Percentiles rank a stretch among this genome's conserved stretches.
Conservation (phyloP, 306 rosid species). For the Rubus idaeus region DNA sequence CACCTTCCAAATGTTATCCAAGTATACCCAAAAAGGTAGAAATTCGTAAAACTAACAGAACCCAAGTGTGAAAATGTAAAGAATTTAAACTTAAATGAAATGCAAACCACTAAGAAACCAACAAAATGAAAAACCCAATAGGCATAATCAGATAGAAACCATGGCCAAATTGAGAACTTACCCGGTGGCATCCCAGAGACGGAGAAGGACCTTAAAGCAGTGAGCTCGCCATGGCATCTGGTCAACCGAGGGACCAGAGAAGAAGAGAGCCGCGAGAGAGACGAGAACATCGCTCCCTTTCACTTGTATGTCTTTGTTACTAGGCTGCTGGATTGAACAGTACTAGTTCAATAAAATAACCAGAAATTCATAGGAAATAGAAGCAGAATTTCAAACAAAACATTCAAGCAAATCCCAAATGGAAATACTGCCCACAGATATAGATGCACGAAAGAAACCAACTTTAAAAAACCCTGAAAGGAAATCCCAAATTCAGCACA, state of each 20-base stretch:
- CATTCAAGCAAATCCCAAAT: not conserved
- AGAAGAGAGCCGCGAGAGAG: conserved; percentile 21
- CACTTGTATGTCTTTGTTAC: not conserved
- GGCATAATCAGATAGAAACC: no score
- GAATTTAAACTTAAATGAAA: not conserved
- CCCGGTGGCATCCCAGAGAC: conserved; percentile 12
- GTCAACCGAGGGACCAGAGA: conserved; percentile 18
- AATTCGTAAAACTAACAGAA: not conserved
- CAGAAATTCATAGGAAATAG: no score
- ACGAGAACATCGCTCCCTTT: conserved; percentile 24
- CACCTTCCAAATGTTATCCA: not conserved
- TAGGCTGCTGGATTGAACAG: no score
- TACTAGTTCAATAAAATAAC: no score
- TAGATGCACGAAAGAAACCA: no score
- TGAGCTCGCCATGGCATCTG: conserved; percentile 5
- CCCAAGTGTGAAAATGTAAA: not conserved
- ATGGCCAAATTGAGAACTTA: not conserved
- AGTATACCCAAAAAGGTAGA: not conserved
- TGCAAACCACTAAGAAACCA: not conserved
- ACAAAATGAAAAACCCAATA: not conserved
- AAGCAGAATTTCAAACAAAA: no score
- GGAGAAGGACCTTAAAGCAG: conserved; percentile 25
- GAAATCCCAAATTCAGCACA: not conserved
- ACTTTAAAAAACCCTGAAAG: no score
- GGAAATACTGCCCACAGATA: no score